Base-by-base conservation (phyloP, 208 protist genomes). In the Leptomonas pyrrhocoris region DNA sequence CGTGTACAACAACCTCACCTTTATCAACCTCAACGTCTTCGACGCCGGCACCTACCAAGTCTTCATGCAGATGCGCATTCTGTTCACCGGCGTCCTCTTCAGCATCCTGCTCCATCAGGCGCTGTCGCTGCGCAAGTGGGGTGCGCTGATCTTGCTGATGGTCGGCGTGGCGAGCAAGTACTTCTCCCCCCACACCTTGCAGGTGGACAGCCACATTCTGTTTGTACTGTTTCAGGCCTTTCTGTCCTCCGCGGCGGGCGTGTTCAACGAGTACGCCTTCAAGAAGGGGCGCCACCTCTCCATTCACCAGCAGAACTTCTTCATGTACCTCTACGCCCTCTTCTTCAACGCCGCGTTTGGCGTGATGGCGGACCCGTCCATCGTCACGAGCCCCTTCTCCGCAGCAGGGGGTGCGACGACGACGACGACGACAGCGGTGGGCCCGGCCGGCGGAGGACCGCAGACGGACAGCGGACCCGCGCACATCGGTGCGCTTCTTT, bases 1-100 rank as follows among this genome's bases (percentile, higher is more conserved):
- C 6, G 64, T 96, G 16, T 93, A 93, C 74, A 91, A 96, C 78
- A 94, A 94, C 72, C 19, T 96, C 21, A 92, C 85, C 2, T 96
- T 88, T 61, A 56, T 83, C 53, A 94, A 90, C 62, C 69, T 96
- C 0, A 53, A 63, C 27, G 48, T 77, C 12, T 82, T 93, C 62
- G 74, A 96, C 72, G 65, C 84, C 12, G 79, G 69, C 42, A 94
- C 88, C 13, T 92, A 91, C 40, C 78, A 87, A 57, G 70, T 96
- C 3, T 86, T 93, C 57, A 93, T 96, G 86, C 88, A 96, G 63
- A 86, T 73, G 2, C 81, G 88, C 21, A 86, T 94, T 36, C 55
- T 89, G 2, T 84, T 90, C 64, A 88, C 83, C 0, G 88, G 83
- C 13, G 15, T 92, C 42, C 66, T 92, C 40, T 91, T 84, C 59